Percentiles rank a stretch among this genome's conserved stretches.
phyloP scores from a whole-genome alignment of 2,329 filamentous ascomycete species.

The Ophiostoma pallidulum region DNA sequence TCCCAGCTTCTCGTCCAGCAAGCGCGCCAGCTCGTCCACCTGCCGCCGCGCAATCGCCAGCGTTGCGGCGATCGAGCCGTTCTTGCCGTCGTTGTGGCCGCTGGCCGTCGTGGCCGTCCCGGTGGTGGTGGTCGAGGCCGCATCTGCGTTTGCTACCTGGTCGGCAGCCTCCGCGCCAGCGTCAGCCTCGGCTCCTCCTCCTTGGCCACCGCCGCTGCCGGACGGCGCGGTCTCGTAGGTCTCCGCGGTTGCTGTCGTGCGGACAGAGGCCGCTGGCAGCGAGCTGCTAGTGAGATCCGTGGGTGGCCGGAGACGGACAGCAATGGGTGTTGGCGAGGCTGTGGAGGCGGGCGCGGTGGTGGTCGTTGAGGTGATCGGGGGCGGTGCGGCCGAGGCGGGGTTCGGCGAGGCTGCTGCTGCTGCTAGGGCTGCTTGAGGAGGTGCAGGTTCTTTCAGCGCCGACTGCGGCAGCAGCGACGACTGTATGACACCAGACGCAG shows the following conservation, averaged over 20 bases:
- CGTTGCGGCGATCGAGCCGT: constrained; percentile 30
- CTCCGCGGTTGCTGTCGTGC: constrained; percentile 3
- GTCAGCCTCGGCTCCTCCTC: neutral
- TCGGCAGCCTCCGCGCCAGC: neutral
- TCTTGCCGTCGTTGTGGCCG: constrained; percentile 31
- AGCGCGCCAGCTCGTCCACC: constrained; percentile 48
- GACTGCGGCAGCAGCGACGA: constrained; percentile 9
- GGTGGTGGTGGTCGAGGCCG: constrained; percentile 8
- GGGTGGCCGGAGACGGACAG: neutral
- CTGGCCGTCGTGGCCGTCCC: constrained; percentile 27
- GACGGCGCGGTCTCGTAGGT: constrained; percentile 4
- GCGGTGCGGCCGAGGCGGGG: neutral
- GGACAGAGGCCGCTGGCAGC: neutral
- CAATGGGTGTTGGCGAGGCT: neutral
- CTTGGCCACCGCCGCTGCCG: neutral
- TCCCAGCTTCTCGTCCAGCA: constrained; percentile 52
- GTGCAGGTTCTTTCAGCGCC: neutral
- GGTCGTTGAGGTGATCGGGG: neutral
- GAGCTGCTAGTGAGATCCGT: neutral
- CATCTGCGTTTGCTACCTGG: constrained; percentile 7
- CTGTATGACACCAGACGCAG: neutral
- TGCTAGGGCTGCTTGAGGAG: neutral
- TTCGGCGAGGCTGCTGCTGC: constrained; percentile 10
- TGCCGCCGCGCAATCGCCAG: constrained; percentile 45
- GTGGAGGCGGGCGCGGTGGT: neutral